Evolutionary conservation across 2,329 filamentous ascomycete species (phyloP).

Genomic region (Simplicillium sp.): DNA sequence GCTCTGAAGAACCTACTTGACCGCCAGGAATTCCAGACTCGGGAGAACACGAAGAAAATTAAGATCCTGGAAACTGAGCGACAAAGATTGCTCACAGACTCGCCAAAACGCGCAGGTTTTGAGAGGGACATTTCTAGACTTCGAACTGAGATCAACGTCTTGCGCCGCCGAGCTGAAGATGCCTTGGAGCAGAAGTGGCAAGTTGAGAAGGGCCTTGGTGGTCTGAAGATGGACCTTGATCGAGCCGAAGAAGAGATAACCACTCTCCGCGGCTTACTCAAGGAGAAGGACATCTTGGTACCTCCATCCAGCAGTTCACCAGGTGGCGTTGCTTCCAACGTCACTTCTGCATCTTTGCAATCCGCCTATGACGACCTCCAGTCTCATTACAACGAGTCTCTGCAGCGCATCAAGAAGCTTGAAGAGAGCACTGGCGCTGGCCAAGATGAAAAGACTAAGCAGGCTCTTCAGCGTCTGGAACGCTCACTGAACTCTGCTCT

Average conservation of each 20-base stretch:
- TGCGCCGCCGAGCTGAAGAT: slow-evolving; percentile 83
- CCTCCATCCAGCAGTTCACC: slow-evolving; percentile 29
- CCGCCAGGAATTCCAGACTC: slow-evolving; percentile 75
- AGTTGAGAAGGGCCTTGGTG: slow-evolving; percentile 80
- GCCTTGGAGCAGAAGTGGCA: slow-evolving; percentile 94
- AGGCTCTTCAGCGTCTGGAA: slow-evolving; percentile 57
- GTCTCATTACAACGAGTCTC: slow-evolving; percentile 55
- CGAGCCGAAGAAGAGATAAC: slow-evolving; percentile 87
- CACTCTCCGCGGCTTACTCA: slow-evolving; percentile 67
- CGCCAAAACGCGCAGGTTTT: slow-evolving; percentile 69
- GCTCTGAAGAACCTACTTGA: slow-evolving; percentile 79
- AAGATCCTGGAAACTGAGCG: slow-evolving; percentile 68
- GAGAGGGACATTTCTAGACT: slow-evolving; percentile 73
- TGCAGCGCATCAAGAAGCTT: slow-evolving; percentile 57
- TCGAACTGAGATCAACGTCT: slow-evolving; percentile 72
- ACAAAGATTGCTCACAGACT: slow-evolving; percentile 58
- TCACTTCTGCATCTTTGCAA: slow-evolving; percentile 63
- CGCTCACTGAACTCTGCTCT: slow-evolving; percentile 59
- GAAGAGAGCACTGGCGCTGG: slow-evolving; percentile 35
- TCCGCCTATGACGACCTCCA: slow-evolving; percentile 68
- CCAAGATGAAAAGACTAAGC: slow-evolving; percentile 47
- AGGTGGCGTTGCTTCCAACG: slow-evolving; percentile 27
- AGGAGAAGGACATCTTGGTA: slow-evolving; percentile 73
- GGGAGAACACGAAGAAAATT: slow-evolving; percentile 75
- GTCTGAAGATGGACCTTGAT: slow-evolving; percentile 93